Percentiles rank a stretch among this genome's conserved stretches.
These are phyloP conservation scores for Rhizomucor pusillus DNA, from an alignment of 371 early-diverging fungal genomes.

Conservation along the genomic window DNA sequence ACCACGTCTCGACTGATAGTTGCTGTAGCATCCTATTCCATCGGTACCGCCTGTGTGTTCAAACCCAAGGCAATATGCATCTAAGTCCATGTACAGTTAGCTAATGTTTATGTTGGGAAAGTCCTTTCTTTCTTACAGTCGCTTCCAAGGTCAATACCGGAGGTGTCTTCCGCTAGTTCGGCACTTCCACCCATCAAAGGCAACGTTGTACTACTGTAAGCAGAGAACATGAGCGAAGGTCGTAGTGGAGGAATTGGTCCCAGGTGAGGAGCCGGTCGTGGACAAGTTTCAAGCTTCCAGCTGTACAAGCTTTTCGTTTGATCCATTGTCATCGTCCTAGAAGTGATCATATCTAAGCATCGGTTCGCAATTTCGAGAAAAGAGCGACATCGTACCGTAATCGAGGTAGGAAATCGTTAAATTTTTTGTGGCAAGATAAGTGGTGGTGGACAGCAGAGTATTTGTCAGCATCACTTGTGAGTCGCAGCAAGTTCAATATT, in stretches of 20 bases:
- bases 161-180: constrained; percentile 15
- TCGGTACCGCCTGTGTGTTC: constrained; percentile 11
- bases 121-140: constrained; percentile 22
- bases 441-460: constrained; percentile 21
- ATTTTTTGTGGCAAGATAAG: constrained; percentile 21
- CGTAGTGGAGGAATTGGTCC: constrained; percentile 47
- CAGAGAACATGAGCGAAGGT: constrained; percentile 26
- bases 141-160: constrained; percentile 39
- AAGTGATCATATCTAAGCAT: not conserved
- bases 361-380: not conserved
- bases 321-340: constrained; percentile 29
- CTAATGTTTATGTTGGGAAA: not conserved
- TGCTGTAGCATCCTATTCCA: constrained; percentile 1
- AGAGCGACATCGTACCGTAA: constrained; percentile 16
- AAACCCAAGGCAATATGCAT: constrained; percentile 45
- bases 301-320: constrained; percentile 26
- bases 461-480: constrained; percentile 31
- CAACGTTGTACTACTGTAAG: constrained; percentile 29
- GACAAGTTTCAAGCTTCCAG: constrained; percentile 40
- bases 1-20: constrained; percentile 9
- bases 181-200: constrained; percentile 29
- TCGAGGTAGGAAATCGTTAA: constrained; percentile 28
- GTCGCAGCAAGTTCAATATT: constrained; percentile 38
- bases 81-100: constrained; percentile 12
- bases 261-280: constrained; percentile 43